Evolutionary conservation across 1,284 basidiomycete genomes (phyloP).

Genomic region (Porogramme epimiltina): DNA sequence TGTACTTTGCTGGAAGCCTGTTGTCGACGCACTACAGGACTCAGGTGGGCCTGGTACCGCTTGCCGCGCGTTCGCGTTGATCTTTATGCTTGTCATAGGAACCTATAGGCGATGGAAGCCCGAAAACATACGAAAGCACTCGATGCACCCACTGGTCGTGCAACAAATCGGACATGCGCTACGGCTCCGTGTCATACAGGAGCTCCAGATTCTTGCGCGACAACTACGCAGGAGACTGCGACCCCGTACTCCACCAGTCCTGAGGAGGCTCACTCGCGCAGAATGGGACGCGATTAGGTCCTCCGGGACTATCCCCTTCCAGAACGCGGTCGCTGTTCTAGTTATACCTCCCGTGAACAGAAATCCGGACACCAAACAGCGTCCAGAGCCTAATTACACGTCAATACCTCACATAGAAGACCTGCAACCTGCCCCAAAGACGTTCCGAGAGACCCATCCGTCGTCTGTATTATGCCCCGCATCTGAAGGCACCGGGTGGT

Average conservation of each 20-base stretch:
- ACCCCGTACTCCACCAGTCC: slow-evolving; percentile 34
- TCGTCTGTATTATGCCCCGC: slow-evolving; percentile 37
- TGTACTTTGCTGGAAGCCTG: slow-evolving; percentile 56
- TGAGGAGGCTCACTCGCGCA: slow-evolving; percentile 62
- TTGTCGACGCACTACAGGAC: slow-evolving; percentile 37
- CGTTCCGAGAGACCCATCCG: slow-evolving; percentile 28
- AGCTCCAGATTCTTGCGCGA: slow-evolving; percentile 59
- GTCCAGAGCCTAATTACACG: slow-evolving; percentile 45
- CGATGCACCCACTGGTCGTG: slow-evolving; percentile 41
- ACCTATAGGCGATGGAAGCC: slow-evolving; percentile 12
- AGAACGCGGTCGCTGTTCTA: slow-evolving; percentile 60
- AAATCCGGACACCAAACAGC: slow-evolving; percentile 47
- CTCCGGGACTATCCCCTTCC: slow-evolving; percentile 48
- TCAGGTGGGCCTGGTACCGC: slow-evolving; percentile 33
- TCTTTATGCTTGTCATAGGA: slow-evolving; percentile 1
- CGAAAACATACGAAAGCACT: not conserved
- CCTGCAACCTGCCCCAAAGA: not conserved
- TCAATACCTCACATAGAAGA: slow-evolving; percentile 38
- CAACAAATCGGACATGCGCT: slow-evolving; percentile 64
- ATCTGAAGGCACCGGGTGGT: not conserved
- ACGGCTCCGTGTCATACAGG: slow-evolving; percentile 72
- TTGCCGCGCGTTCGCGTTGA: not conserved
- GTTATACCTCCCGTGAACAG: slow-evolving; percentile 71
- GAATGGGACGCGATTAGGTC: slow-evolving; percentile 57
- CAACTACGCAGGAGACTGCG: slow-evolving; percentile 36